Base-by-base conservation (phyloP, 2,329 filamentous ascomycete genomes). In the Phaeomoniella chlamydospora region DNA sequence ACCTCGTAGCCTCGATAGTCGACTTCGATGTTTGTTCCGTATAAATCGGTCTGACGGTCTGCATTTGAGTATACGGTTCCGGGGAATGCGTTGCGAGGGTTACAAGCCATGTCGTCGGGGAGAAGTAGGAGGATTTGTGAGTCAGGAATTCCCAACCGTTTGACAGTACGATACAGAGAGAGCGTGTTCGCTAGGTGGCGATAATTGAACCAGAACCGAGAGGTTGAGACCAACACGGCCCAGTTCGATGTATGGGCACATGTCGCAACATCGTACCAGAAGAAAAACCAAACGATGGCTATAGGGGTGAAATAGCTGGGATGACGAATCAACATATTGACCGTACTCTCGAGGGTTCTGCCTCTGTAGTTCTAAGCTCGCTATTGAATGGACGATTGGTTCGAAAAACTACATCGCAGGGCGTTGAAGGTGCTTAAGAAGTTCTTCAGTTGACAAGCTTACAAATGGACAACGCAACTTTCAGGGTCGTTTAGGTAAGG, bases 181-280 rank as follows among this genome's bases (percentile, higher is more conserved):
- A 98, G 76, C 13, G 94, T 90, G 63, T 98, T 98, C 58, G 90
- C 87, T 36, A 98, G 79, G 59, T 98, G 90, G 39, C 90, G 82
- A 62, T 98, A 98, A 65, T 98, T 98, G 76, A 98, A 98, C 90
- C 90, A 98, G 70, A 98, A 98, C 37, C 90, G 82, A 36, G 90
- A 98, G 4, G 90, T 98, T 45, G 83, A 90, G 40, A 98, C 90
- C n/a, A 98, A 77, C 42, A 98, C 90, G 6, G 90, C 90, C 90
- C 90, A 98, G 62, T 98, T 98, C 55, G 85, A 94, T 12, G 90
- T 98, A 62, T 98, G 90, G 19, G 40, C 40, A 16, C 45, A 39
- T 10, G 10, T 14, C 10, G 34, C 34, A 18, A 18, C 11, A 34
- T 10, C 6, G 16, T n/a, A 18, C 12, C 15, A 10, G 9, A 16